Conservation (phyloP, 1,284 basidiomycete genomes). For the Calocybe gambosa region DNA sequence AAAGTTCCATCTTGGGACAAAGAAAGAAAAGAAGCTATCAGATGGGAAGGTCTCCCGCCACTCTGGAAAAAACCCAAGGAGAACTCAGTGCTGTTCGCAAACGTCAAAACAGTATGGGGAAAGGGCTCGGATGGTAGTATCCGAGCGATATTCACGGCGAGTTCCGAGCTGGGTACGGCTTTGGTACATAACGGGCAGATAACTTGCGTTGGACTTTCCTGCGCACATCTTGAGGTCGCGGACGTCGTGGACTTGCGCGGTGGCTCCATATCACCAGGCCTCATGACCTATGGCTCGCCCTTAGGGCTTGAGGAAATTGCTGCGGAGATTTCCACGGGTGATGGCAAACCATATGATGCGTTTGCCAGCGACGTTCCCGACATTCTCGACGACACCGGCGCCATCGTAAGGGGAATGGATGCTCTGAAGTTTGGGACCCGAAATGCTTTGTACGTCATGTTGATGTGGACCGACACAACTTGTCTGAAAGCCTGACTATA, state of each 20-base stretch:
- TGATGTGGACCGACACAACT: slow-evolving; percentile 12
- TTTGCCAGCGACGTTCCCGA: slow-evolving; percentile 38
- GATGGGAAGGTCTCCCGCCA: slow-evolving; percentile 62
- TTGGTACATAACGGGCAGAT: slow-evolving; percentile 41
- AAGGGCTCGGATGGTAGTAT: slow-evolving; percentile 24
- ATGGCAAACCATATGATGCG: slow-evolving; percentile 53
- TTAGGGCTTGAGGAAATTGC: slow-evolving; percentile 63
- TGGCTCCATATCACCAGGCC: slow-evolving; percentile 46
- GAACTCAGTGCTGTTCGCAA: slow-evolving; percentile 41
- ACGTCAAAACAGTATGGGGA: slow-evolving; percentile 39
- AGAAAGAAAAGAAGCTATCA: slow-evolving; percentile 45
- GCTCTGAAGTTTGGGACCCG: slow-evolving; percentile 67
- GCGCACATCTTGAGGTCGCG: slow-evolving; percentile 18
- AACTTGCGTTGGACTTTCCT: slow-evolving; percentile 30
- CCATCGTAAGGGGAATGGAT: slow-evolving; percentile 59
- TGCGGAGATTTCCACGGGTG: slow-evolving; percentile 60
- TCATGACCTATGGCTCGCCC: slow-evolving; percentile 57
- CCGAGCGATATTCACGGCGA: slow-evolving; percentile 21
- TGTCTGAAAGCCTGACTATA: slow-evolving; percentile 24
- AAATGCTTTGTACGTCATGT: slow-evolving; percentile 55
- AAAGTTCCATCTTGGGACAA: slow-evolving; percentile 53
- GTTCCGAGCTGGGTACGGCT: slow-evolving; percentile 29
- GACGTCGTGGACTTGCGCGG: slow-evolving; percentile 37
- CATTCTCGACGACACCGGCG: slow-evolving; percentile 47
- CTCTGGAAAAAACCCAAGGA: slow-evolving; percentile 33